These are phyloP conservation scores for Solanum chaucha DNA, from an alignment of 257 asterid genomes.

Conservation along the genomic window DNA sequence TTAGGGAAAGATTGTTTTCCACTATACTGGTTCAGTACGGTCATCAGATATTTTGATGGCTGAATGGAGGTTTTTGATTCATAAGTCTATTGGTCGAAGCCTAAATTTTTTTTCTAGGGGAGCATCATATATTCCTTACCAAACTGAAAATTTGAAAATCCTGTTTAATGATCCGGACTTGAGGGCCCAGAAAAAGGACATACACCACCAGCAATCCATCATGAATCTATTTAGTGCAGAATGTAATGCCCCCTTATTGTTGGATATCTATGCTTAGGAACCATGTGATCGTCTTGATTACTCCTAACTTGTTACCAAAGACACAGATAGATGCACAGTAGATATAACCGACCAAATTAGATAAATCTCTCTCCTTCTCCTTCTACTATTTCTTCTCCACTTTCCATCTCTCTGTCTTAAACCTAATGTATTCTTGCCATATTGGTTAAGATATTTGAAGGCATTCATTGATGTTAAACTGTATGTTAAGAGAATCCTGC, in stretches of 20 bases:
- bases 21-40: neutral
- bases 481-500: neutral
- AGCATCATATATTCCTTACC: neutral
- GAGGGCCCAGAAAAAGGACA: neutral
- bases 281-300: neutral
- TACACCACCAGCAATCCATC: neutral
- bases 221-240: neutral
- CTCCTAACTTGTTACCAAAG: neutral
- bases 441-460: neutral
- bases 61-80: neutral
- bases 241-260: neutral
- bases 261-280: neutral
- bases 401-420: neutral
- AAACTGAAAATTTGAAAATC: neutral
- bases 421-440: neutral
- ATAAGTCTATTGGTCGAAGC: neutral
- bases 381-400: neutral
- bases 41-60: neutral
- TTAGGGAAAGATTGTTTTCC: neutral
- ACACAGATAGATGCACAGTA: neutral
- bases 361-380: neutral
- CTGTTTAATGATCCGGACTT: neutral
- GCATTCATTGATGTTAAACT: neutral
- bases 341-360: neutral
- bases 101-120: neutral